These are phyloP conservation scores for Begonia peltatifolia DNA, from an alignment of 306 rosid species.

Conservation along the genomic window DNA sequence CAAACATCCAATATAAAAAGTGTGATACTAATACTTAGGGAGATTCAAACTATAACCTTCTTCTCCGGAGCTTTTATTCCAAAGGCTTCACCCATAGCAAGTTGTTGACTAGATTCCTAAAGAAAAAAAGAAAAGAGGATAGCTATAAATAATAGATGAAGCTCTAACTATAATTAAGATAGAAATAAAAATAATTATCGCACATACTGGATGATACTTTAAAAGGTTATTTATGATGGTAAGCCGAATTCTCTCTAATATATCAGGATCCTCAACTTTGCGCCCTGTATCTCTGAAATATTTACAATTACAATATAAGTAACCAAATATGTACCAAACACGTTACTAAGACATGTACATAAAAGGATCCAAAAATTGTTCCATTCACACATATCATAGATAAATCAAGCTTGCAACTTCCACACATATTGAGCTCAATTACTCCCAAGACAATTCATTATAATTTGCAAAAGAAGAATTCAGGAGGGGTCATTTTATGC, in stretches of 20 bases:
- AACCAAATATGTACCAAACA: no score
- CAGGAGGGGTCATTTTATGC: no score
- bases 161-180: conserved; percentile 1
- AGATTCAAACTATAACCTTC: conserved; percentile 37
- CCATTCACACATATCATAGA: no score
- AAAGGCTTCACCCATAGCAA: conserved; percentile 97
- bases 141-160: conserved; percentile 3
- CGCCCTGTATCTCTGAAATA: conserved; percentile 70
- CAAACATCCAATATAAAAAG: background rate
- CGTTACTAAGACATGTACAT: no score
- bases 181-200: conserved; percentile 10
- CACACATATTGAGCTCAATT: no score
- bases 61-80: conserved; percentile 79
- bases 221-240: conserved; percentile 84
- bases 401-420: no score
- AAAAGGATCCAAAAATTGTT: no score
- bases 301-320: no score
- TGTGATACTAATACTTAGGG: background rate
- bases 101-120: conserved; percentile 73
- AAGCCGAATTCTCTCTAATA: conserved; percentile 86
- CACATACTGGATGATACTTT: conserved; percentile 88
- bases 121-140: conserved; percentile 5
- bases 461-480: no score
- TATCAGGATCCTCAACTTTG: conserved; percentile 93
- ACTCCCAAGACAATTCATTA: no score